Evolutionary conservation across 2,329 filamentous ascomycete species (phyloP), one percentile per base, ranked within the genome.

Genomic region (Phaeosphaeriaceae sp.): DNA sequence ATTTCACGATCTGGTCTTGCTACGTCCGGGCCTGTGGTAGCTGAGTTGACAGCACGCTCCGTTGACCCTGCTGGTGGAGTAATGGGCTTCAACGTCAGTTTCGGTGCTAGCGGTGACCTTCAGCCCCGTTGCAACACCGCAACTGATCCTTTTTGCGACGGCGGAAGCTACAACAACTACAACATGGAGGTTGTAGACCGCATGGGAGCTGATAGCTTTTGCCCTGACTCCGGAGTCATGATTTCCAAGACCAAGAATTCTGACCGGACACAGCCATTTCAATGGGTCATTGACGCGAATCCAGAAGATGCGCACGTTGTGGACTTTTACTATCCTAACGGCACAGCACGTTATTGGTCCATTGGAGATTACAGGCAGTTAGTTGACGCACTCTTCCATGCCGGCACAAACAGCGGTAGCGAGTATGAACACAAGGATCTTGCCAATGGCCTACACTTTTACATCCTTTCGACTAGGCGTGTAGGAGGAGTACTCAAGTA

Each of bases 201-300:
- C 39, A 81, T 82, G 76, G 81, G 81, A 11, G 73, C 79, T 6
- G 81, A 83, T 60, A 78, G 75, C 2, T 83, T 83, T 70, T 73
- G 75, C 20, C 76, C 80, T 0, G 81, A 83, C 52, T 73, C 75
- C 0, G 81, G 80, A 6, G 81, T 83, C 38, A 75, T 82, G 74
- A 76, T 83, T 42, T 79, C 75, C 72, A 83, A 83, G 70, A 79
- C 78, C 17, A 82, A 80, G 64, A 72, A 79, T 48, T 54, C 47
- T 15, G 77, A 77, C 52, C 52, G 57, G 4, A 21, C 43, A 2
- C 63, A 72, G 53, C 80, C 81, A 0, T 82, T 82, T 71, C 80
- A 83, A 51, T 83, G 80, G 80, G 74, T 74, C 18, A 79, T 83
- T 32, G 80, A 83, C 52, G 81, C 80, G 2, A 81, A 82, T 61